Conservation (phyloP, 2,329 filamentous ascomycete species). For the Epichloe sibirici region DNA sequence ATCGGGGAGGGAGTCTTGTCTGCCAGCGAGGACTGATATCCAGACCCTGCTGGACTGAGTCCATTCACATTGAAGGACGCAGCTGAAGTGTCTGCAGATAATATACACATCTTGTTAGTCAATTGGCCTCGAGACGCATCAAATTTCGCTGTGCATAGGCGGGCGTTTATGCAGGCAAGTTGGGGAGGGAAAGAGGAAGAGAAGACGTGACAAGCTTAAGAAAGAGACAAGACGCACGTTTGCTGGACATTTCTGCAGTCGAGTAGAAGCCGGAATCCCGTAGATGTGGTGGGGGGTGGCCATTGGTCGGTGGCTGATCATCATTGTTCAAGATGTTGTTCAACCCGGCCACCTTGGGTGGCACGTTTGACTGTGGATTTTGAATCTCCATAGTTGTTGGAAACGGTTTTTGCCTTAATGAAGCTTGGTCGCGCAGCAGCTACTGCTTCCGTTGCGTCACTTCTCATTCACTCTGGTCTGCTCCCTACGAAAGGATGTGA, state of each 20-base stretch:
- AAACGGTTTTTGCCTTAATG: background rate
- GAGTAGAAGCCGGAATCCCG: conserved; percentile 33
- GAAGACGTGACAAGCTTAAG: background rate
- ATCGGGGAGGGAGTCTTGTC: conserved; percentile 54
- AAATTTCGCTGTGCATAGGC: too few species aligned
- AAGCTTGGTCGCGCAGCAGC: background rate
- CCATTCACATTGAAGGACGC: conserved; percentile 27
- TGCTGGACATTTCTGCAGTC: conserved; percentile 30
- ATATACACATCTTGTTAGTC: background rate
- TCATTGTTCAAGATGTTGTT: conserved; percentile 27
- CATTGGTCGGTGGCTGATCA: conserved; percentile 17
- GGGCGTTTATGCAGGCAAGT: too few species aligned
- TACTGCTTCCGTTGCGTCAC: background rate
- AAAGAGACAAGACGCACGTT: conserved; percentile 21
- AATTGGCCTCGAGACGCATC: background rate
- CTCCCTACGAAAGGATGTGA: background rate
- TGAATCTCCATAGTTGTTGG: conserved; percentile 10
- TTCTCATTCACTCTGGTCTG: background rate
- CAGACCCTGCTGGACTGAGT: conserved; percentile 30
- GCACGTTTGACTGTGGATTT: conserved; percentile 6
- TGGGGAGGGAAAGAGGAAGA: conserved; percentile 1
- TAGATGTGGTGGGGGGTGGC: conserved; percentile 20
- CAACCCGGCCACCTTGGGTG: conserved; percentile 24
- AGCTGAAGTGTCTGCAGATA: conserved; percentile 23
- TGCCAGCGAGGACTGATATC: conserved; percentile 36